Percentiles rank a stretch among this genome's conserved stretches.
phyloP scores from a whole-genome alignment of 1,284 basidiomycete genomes.

The Tilletia walkeri region DNA sequence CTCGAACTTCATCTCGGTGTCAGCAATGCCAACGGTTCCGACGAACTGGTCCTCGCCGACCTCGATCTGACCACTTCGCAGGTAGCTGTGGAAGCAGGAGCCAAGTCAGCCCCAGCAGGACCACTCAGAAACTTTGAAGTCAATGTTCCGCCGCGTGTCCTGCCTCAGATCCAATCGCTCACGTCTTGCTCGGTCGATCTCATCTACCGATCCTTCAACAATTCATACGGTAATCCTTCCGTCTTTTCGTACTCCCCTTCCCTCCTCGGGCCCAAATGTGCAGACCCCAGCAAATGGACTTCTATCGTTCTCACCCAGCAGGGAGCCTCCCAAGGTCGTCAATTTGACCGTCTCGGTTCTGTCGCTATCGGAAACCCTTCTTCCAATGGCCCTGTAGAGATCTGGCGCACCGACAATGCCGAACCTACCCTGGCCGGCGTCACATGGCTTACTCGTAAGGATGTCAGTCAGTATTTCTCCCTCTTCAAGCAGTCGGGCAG shows the following conservation, averaged over 20 bases:
- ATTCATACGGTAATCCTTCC: constrained; percentile 34
- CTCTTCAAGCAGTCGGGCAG: constrained; percentile 26
- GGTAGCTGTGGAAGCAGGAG: neutral
- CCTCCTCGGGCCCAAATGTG: constrained; percentile 22
- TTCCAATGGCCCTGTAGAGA: constrained; percentile 34
- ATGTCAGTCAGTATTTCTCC: constrained; percentile 34
- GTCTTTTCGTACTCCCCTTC: constrained; percentile 25
- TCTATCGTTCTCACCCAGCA: constrained; percentile 29
- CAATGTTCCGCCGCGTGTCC: constrained; percentile 21
- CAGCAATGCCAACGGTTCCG: too few relatives aligned
- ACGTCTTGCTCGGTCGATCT: constrained; percentile 25
- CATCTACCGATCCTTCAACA: constrained; percentile 31
- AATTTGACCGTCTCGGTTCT: constrained; percentile 41
- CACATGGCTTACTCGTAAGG: constrained; percentile 34
- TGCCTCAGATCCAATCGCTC: neutral
- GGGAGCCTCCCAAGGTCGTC: constrained; percentile 30
- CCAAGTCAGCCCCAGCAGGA: neutral
- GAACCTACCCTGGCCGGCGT: constrained; percentile 36
- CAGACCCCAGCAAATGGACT: constrained; percentile 31
- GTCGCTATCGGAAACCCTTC: constrained; percentile 29
- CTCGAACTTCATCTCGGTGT: too few relatives aligned
- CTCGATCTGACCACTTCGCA: neutral
- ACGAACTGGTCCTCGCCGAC: neutral
- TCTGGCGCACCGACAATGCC: constrained; percentile 40
- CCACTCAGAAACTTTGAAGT: constrained; percentile 21